Evolutionary conservation across 306 rosid species (phyloP).

Genomic region (Acacia confusa): DNA sequence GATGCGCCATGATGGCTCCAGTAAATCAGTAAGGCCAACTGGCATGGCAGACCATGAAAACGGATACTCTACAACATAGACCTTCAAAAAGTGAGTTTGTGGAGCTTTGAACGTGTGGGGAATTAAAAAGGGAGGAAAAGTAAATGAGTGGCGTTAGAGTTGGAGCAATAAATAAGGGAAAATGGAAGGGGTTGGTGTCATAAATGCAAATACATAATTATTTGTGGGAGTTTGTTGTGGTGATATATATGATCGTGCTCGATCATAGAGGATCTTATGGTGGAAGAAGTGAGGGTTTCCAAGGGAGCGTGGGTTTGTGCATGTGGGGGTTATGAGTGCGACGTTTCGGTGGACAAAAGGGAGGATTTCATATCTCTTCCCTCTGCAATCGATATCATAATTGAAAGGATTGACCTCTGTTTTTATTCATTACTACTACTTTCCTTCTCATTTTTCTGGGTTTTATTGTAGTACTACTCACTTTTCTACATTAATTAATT

Average conservation of each 20-base stretch:
- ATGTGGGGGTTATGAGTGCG: constrained; percentile 96
- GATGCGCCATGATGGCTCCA: constrained; percentile 66
- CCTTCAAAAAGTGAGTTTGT: constrained; percentile 24
- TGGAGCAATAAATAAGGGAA: constrained; percentile 46
- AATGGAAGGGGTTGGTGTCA: constrained; percentile 42
- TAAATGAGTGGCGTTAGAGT: constrained; percentile 57
- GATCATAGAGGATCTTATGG: background rate
- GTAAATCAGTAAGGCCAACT: constrained; percentile 38
- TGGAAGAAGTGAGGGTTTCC: constrained; percentile 35
- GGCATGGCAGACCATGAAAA: constrained; percentile 39
- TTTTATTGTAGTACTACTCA: background rate
- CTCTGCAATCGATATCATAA: constrained; percentile 4
- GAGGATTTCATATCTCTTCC: constrained; percentile 52
- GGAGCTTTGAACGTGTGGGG: constrained; percentile 8
- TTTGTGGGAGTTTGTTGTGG: constrained; percentile 62
- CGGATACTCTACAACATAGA: constrained; percentile 7
- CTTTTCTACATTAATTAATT: background rate
- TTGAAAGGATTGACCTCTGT: constrained; percentile 41
- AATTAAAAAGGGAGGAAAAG: background rate
- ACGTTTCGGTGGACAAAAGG: constrained; percentile 87
- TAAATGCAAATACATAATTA: constrained; percentile 47
- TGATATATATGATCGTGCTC: constrained; percentile 18
- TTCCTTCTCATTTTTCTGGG: background rate
- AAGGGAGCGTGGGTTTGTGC: constrained; percentile 45
- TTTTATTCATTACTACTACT: background rate